Conservation (phyloP, 2,329 filamentous ascomycete genomes). For the Hypoxylon rubiginosum region DNA sequence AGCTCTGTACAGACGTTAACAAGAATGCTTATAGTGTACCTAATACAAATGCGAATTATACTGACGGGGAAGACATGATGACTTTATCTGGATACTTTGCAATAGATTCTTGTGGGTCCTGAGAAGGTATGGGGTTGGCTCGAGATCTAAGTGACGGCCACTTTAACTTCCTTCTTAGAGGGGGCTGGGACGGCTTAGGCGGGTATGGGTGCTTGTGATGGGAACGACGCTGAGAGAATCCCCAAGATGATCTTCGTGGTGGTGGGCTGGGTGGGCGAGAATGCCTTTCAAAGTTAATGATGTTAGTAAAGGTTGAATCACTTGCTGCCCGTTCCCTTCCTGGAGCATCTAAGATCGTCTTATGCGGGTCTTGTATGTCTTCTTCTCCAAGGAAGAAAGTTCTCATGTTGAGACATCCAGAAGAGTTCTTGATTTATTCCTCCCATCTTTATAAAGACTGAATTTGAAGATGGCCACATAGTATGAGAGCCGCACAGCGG, state of each 20-base stretch:
- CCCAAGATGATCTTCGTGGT: constrained; percentile 44
- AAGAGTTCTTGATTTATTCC: constrained; percentile 43
- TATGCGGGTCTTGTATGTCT: constrained; percentile 33
- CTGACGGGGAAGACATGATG: constrained; percentile 49
- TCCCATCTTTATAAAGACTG: constrained; percentile 11
- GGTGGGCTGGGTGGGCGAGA: constrained; percentile 40
- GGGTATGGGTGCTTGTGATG: constrained; percentile 1
- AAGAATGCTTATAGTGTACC: background rate
- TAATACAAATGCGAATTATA: background rate
- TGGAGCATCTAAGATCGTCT: constrained; percentile 1
- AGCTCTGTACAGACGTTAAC: constrained; percentile 37
- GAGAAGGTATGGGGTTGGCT: background rate
- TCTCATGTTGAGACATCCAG: constrained; percentile 27
- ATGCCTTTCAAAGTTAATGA: constrained; percentile 14
- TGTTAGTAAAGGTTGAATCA: constrained; percentile 22
- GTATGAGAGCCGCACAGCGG: background rate
- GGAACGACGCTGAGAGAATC: constrained; percentile 26
- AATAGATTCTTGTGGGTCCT: constrained; percentile 5
- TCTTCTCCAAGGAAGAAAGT: constrained; percentile 17
- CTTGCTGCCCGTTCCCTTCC: constrained; percentile 17
- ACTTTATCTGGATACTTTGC: constrained; percentile 6
- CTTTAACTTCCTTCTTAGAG: constrained; percentile 45
- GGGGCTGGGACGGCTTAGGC: constrained; percentile 10
- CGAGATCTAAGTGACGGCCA: constrained; percentile 43
- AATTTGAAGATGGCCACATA: constrained; percentile 15